Conservation (phyloP, 1,284 basidiomycete species). For the Amylostereum chailletii region DNA sequence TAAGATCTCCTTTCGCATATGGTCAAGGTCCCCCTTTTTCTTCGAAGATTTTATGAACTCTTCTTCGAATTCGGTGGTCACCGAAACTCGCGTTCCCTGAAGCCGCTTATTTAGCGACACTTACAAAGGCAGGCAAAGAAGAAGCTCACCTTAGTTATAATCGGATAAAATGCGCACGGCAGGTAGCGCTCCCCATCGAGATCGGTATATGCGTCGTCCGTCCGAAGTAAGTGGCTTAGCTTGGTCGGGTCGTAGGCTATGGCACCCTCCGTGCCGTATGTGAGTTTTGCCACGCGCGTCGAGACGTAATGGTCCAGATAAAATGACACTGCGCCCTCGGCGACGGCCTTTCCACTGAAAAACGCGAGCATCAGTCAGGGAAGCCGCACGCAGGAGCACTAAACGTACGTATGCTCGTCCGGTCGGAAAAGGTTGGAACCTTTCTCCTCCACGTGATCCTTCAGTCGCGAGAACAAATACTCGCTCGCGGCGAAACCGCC, state of each 20-base stretch:
- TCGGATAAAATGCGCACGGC: too few species aligned
- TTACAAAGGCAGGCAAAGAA: too few species aligned
- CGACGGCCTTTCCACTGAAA: not conserved
- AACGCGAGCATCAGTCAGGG: not conserved
- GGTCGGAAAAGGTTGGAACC: slow-evolving; percentile 7
- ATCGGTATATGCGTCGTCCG: too few species aligned
- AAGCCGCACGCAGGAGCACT: not conserved
- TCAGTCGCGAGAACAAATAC: slow-evolving; percentile 19
- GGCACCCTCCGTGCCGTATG: not conserved
- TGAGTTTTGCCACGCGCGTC: not conserved
- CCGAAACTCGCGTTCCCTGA: not conserved
- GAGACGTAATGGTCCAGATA: not conserved
- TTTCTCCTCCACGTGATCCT: slow-evolving; percentile 18
- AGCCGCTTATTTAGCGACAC: too few species aligned
- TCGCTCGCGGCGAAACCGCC: slow-evolving; percentile 40
- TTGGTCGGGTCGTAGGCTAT: not conserved
- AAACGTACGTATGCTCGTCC: not conserved
- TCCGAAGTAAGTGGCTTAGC: not conserved
- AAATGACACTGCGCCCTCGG: not conserved
- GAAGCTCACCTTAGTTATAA: too few species aligned
- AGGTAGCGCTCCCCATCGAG: too few species aligned
- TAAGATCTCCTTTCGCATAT: too few species aligned
- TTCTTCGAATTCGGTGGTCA: not conserved
- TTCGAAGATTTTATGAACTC: too few species aligned
- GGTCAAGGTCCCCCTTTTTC: too few species aligned